These are phyloP conservation scores for Blastobotrys elegans DNA, from an alignment of 1,139 yeast species.

Conservation along the genomic window DNA sequence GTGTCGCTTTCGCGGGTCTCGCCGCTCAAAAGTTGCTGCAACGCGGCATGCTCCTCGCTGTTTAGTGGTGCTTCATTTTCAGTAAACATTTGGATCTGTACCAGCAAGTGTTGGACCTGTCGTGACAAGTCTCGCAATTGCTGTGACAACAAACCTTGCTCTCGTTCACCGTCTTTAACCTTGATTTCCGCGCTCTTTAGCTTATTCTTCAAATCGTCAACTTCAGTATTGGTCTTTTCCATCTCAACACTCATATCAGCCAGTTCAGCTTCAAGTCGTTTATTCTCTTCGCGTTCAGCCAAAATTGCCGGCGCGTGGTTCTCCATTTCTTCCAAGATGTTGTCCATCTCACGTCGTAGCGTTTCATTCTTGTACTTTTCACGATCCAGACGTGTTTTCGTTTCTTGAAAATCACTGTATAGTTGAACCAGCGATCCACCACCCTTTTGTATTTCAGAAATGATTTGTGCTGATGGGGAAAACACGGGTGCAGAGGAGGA, in stretches of 20 bases:
- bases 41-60: conserved; percentile 51
- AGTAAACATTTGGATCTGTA: conserved; percentile 55
- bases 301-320: conserved; percentile 73
- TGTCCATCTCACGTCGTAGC: conserved; percentile 64
- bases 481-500: conserved; percentile 27
- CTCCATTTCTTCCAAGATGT: conserved; percentile 72
- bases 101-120: conserved; percentile 69
- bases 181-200: conserved; percentile 25
- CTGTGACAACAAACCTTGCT: conserved; percentile 40
- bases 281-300: conserved; percentile 55
- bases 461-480: conserved; percentile 42
- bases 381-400: conserved; percentile 62
- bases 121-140: conserved; percentile 70
- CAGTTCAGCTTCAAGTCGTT: conserved; percentile 46
- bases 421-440: conserved; percentile 61
- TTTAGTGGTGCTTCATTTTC: conserved; percentile 52
- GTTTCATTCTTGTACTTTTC: conserved; percentile 70
- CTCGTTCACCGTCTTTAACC: conserved; percentile 30
- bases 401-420: conserved; percentile 56
- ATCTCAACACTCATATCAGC: conserved; percentile 46
- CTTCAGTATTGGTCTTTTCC: conserved; percentile 44
- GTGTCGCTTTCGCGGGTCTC: conserved; percentile 56
- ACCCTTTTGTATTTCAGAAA: conserved; percentile 48
- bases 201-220: conserved; percentile 35
- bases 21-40: conserved; percentile 42